phyloP scores from a whole-genome alignment of 2,329 filamentous ascomycete species.

The Alternaria atra region DNA sequence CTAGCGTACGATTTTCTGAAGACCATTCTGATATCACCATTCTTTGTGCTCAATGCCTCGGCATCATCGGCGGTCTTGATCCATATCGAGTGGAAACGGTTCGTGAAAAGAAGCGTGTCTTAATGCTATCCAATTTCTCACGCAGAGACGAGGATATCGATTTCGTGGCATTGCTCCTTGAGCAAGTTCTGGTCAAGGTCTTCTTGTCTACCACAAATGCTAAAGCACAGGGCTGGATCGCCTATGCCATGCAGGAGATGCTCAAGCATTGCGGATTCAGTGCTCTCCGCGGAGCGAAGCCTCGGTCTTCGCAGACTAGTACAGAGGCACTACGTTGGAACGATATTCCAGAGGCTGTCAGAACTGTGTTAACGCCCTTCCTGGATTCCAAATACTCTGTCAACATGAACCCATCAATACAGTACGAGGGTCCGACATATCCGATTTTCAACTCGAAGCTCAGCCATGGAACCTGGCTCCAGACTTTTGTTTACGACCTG shows the following conservation, averaged over 20 bases:
- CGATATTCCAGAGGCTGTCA: conserved; percentile 76
- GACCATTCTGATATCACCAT: conserved; percentile 72
- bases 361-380: conserved; percentile 88
- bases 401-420: conserved; percentile 48
- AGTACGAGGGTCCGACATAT: conserved; percentile 60
- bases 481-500: conserved; percentile 81
- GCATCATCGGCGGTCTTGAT: conserved; percentile 89
- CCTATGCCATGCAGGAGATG: conserved; percentile 93
- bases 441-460: conserved; percentile 77
- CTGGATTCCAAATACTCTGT: conserved; percentile 84
- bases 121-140: conserved; percentile 88
- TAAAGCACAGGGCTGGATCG: conserved; percentile 86
- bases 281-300: conserved; percentile 61
- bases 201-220: conserved; percentile 92
- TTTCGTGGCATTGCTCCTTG: conserved; percentile 85
- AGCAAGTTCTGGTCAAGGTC: conserved; percentile 87
- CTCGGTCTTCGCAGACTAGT: conserved; percentile 62
- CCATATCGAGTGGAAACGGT: conserved; percentile 86
- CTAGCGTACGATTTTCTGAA: conserved; percentile 80
- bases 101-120: conserved; percentile 80
- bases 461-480: conserved; percentile 82
- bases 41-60: conserved; percentile 82
- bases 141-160: conserved; percentile 79
- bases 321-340: conserved; percentile 78
- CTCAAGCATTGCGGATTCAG: conserved; percentile 79